phyloP scores from a whole-genome alignment of 495 filamentous ascomycete species.

The Thermothielavioides terrestris region DNA sequence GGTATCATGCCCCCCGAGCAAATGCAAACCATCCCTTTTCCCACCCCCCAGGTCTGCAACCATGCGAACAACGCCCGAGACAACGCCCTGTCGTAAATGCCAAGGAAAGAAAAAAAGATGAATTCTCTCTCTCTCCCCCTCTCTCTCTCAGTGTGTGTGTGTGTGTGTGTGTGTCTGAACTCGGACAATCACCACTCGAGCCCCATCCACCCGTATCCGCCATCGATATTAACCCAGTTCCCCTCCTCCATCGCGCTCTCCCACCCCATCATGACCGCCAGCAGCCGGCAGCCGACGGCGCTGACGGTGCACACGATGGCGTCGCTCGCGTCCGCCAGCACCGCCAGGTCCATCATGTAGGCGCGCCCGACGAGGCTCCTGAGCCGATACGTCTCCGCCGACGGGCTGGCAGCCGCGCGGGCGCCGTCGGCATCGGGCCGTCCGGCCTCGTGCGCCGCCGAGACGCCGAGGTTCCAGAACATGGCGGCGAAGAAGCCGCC shows the following conservation, averaged over 20 bases:
- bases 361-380: constrained; percentile 57
- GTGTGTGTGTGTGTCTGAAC: too few relatives aligned
- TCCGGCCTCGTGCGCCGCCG: constrained; percentile 9
- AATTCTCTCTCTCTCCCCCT: not conserved
- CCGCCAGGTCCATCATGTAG: constrained; percentile 64
- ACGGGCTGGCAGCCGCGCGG: constrained; percentile 16
- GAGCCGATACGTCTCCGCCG: constrained; percentile 46
- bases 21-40: not conserved
- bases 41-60: not conserved
- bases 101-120: not conserved
- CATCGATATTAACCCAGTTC: constrained; percentile 68
- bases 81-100: constrained; percentile 9
- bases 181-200: constrained; percentile 19
- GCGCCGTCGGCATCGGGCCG: constrained; percentile 6
- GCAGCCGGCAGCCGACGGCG: constrained; percentile 53
- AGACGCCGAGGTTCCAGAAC: constrained; percentile 56
- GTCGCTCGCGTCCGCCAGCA: constrained; percentile 53
- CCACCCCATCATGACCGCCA: constrained; percentile 78
- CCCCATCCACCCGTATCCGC: constrained; percentile 50
- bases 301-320: constrained; percentile 59
- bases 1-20: constrained; percentile 12
- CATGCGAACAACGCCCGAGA: not conserved
- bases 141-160: too few relatives aligned
- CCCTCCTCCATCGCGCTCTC: constrained; percentile 48
- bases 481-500: constrained; percentile 63